Base-by-base conservation (phyloP, 2,329 filamentous ascomycete species). In the Pseudogymnoascus sp. region DNA sequence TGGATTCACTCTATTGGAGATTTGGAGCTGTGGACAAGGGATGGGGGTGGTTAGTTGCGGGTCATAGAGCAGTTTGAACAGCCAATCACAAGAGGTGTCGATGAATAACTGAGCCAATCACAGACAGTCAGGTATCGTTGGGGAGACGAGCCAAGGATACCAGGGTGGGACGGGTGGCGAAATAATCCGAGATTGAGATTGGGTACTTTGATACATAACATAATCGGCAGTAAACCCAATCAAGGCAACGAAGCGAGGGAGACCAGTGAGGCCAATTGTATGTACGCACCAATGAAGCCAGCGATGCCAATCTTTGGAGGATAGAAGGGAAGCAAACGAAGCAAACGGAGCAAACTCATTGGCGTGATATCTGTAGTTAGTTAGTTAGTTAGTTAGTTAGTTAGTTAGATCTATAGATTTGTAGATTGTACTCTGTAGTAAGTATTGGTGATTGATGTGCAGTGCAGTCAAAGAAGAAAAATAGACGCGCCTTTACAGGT, bases 161-260 rank as follows among this genome's bases (percentile, higher is more conserved):
- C n/a, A 53, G 44, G 44, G 44, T 53, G 44, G 44, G 44, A 53
- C 44, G 44, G 44, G 44, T 53, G 44, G 44, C 44, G 23, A 53
- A 53, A 53, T 53, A 28, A 53, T 53, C 44, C 44, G 44, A 53
- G 44, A 53, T 53, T 53, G 44, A 53, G 44, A 53, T 53, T 53
- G 23, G 23, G 44, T 28, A 53, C 44, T 4, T 31, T 50, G 42
- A 21, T 50, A 50, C 21, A 23, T 47, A 1, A 3, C 2, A 9
- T 23, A 15, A 8, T 3, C 23, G 7, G 21, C 28, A 21, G 23
- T 10, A 11, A 11, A 8, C 1, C 31, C 10, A 33, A 33, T 38
- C 15, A 6, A 38, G 36, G 3, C 36, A 33, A 33, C 4, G 1
- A 11, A 11, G 31, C 31, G 9, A 47, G 23, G 15, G 42, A 53